A percentile compares a stretch with the other conserved stretches of the same genome.
These are phyloP conservation scores for Malassezia brasiliensis DNA, from an alignment of 1,284 basidiomycete species.

Conservation along the genomic window DNA sequence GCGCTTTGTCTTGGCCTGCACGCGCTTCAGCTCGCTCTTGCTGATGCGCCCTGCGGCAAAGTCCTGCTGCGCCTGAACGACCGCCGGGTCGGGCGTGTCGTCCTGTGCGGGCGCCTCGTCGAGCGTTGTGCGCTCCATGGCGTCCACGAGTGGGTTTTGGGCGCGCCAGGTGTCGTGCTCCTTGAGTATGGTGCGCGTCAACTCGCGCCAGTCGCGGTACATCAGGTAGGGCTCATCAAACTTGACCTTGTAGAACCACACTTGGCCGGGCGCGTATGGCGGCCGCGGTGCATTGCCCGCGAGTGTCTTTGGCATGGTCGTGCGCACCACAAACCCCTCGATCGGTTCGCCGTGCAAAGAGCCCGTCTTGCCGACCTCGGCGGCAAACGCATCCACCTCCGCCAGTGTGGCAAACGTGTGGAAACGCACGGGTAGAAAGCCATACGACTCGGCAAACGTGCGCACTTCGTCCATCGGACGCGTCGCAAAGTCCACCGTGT, in stretches of 20 bases:
- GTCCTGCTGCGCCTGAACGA: not conserved
- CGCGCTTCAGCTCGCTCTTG: slow-evolving; percentile 23
- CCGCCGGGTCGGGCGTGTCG: not conserved
- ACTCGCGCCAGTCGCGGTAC: slow-evolving; percentile 94
- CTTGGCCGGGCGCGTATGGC: slow-evolving; percentile 56
- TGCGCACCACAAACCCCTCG: slow-evolving; percentile 86
- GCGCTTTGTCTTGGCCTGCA: not conserved
- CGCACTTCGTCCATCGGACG: slow-evolving; percentile 55
- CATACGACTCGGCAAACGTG: slow-evolving; percentile 73
- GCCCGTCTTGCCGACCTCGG: slow-evolving; percentile 59
- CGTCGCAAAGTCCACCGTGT: slow-evolving; percentile 64
- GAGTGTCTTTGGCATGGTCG: slow-evolving; percentile 46
- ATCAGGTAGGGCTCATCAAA: slow-evolving; percentile 98
- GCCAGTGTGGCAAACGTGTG: slow-evolving; percentile 57
- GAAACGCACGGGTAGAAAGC: slow-evolving; percentile 73
- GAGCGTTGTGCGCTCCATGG: not conserved
- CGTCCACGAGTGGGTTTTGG: slow-evolving; percentile 14
- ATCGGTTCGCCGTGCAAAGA: slow-evolving; percentile 75
- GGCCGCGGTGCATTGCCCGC: slow-evolving; percentile 25
- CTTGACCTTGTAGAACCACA: slow-evolving; percentile 99
- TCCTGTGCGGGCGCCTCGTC: not conserved
- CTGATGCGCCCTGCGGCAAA: slow-evolving; percentile 5
- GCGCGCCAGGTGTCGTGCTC: slow-evolving; percentile 23
- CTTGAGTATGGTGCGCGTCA: slow-evolving; percentile 59
- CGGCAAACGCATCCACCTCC: slow-evolving; percentile 66